phyloP scores from a whole-genome alignment of 169 alveolate species.

The Babesia divergens region DNA sequence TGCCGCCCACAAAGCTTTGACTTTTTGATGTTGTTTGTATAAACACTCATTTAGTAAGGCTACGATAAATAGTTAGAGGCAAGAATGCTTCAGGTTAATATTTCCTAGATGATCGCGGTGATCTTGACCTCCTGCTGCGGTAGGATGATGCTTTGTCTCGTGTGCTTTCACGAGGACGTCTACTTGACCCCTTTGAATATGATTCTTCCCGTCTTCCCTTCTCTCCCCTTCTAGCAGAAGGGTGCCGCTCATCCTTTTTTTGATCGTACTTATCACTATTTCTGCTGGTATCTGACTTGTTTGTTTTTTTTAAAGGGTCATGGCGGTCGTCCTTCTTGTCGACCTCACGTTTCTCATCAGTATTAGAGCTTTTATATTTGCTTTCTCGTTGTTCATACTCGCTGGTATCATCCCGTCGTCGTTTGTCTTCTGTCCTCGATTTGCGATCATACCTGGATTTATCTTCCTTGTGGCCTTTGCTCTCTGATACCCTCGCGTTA shows the following conservation, averaged over 20 bases:
- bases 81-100: not conserved
- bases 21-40: not conserved
- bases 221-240: not conserved
- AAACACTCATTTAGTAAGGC: not conserved
- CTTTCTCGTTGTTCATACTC: not conserved
- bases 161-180: not conserved
- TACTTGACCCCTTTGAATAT: not conserved
- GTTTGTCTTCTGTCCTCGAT: not conserved
- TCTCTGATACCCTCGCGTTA: not conserved
- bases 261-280: not conserved
- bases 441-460: too few species aligned
- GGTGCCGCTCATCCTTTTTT: conserved; percentile 5
- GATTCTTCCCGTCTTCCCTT: not conserved
- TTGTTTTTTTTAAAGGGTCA: not conserved
- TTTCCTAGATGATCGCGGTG: not conserved
- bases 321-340: conserved; percentile 6
- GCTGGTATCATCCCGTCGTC: not conserved
- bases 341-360: not conserved
- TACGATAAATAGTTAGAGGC: not conserved
- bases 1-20: not conserved
- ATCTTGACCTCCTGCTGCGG: conserved; percentile 24
- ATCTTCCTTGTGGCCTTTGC: too few species aligned
- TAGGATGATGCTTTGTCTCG: not conserved
- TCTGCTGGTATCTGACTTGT: not conserved
- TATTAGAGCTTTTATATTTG: not conserved